Evolutionary conservation across 768 basidiomycete genomes (phyloP), one percentile per base, ranked within the genome.

Genomic region (Tulasnella sp.): DNA sequence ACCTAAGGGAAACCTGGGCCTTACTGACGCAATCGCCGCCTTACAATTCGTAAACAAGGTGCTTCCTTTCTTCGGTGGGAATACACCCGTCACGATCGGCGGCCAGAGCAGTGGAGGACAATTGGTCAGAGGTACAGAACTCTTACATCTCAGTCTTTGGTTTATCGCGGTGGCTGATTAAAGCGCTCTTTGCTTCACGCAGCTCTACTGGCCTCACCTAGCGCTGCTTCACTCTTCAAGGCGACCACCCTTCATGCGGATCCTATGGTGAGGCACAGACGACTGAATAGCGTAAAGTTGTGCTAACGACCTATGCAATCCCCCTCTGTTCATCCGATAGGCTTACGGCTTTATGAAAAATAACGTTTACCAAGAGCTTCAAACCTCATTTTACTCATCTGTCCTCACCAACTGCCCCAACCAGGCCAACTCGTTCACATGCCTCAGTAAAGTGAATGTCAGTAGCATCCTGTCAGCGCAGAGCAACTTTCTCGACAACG

Each of bases 211-310:
- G 86, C 83, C 11, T 75, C 75, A 2, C 86, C 90, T 2, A 80
- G 82, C 2, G 89, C 84, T 0, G 76, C 79, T 21, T 75, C 79
- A 0, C 74, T 91, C 51, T 94, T 94, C 76, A 74, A 78, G 60
- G 84, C 79, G 53, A 87, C 83, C 0, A 89, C 91, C 60, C 68
- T 93, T 19, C 89, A 94, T 56, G 91, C 88, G 0, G 92, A 93
- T 67, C 86, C 91, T 2, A 87, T 93, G 81, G 88, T 85, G 65
- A 60, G 34, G 34, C 34, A 38, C 15, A 38, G n/a, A n/a, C n/a
- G n/a, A n/a, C n/a, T n/a, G n/a, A n/a, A n/a, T n/a, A n/a, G n/a
- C n/a, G n/a, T n/a, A n/a, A n/a, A n/a, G n/a, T n/a, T n/a, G n/a
- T n/a, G n/a, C n/a, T n/a, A n/a, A n/a, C n/a, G n/a, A n/a, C n/a